Conservation (phyloP, 2,329 filamentous ascomycete species). For the Trichoderma sp. region DNA sequence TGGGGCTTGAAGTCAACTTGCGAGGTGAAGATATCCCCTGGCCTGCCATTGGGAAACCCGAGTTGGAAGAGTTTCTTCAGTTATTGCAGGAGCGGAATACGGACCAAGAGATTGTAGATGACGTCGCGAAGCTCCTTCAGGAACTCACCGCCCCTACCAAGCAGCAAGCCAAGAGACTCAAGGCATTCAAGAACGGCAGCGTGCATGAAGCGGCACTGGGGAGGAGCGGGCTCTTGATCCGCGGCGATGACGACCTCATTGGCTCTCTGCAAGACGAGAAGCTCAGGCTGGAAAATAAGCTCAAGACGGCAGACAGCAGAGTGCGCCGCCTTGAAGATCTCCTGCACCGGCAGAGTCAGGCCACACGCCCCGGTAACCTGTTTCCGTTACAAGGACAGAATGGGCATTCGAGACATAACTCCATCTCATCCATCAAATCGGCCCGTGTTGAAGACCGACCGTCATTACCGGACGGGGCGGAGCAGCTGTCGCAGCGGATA, state of each 20-base stretch:
- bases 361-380: slow-evolving; percentile 52
- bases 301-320: slow-evolving; percentile 82
- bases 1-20: slow-evolving; percentile 81
- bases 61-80: slow-evolving; percentile 71
- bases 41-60: slow-evolving; percentile 72
- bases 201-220: slow-evolving; percentile 86
- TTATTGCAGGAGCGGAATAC: slow-evolving; percentile 62
- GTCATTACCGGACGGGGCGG: slow-evolving; percentile 45
- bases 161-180: slow-evolving; percentile 80
- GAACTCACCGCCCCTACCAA: slow-evolving; percentile 80
- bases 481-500: slow-evolving; percentile 47
- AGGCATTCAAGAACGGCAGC: slow-evolving; percentile 95
- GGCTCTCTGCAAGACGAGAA: slow-evolving; percentile 81
- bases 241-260: slow-evolving; percentile 81
- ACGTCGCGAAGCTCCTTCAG: slow-evolving; percentile 71
- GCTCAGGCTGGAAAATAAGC: slow-evolving; percentile 64
- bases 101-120: slow-evolving; percentile 63
- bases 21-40: slow-evolving; percentile 75
- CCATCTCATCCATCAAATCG: slow-evolving; percentile 47
- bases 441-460: slow-evolving; percentile 44
- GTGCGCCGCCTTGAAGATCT: slow-evolving; percentile 89
- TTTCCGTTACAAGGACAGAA: slow-evolving; percentile 49
- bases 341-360: slow-evolving; percentile 74
- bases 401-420: slow-evolving; percentile 49
- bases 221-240: slow-evolving; percentile 78